These are phyloP conservation scores for Adansonia rubrostipa DNA, from an alignment of 441 rosid species.

Conservation along the genomic window DNA sequence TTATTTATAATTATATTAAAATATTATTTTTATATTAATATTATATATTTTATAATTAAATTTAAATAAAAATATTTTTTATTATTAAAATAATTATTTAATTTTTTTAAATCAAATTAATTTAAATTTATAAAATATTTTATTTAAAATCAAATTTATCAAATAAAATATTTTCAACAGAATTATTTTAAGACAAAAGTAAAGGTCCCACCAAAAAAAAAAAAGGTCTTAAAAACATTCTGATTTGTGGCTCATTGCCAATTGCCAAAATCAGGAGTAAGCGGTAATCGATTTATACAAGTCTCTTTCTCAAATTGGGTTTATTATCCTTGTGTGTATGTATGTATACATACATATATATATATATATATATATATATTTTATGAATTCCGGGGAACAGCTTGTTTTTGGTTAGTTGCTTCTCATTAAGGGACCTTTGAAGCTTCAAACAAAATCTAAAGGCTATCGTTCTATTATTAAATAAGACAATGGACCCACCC, in stretches of 20 bases:
- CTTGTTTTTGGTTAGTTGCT: not conserved
- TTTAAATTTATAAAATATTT: too few relatives aligned
- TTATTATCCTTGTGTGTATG: not conserved
- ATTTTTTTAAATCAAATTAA: too few relatives aligned
- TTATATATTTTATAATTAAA: too few relatives aligned
- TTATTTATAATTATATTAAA: too few relatives aligned
- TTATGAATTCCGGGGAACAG: not conserved
- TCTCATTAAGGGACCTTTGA: not conserved
- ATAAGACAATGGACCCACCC: slow-evolving; percentile 13
- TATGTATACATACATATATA: too few relatives aligned
- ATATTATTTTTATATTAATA: too few relatives aligned
- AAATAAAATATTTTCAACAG: not conserved
- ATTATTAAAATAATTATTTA: too few relatives aligned
- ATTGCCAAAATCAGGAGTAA: not conserved
- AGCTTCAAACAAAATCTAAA: not conserved
- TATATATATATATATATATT: not conserved
- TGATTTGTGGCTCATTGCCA: slow-evolving; percentile 3
- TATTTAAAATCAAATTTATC: too few relatives aligned
- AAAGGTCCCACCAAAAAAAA: slow-evolving; percentile 4
- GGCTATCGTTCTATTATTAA: not conserved
- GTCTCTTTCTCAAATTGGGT: not conserved
- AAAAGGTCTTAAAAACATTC: not conserved
- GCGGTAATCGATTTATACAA: too few relatives aligned
- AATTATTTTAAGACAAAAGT: not conserved
- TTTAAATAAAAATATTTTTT: too few relatives aligned